Base-by-base conservation (phyloP, 2,329 filamentous ascomycete genomes). In the Ambrosiella xylebori region DNA sequence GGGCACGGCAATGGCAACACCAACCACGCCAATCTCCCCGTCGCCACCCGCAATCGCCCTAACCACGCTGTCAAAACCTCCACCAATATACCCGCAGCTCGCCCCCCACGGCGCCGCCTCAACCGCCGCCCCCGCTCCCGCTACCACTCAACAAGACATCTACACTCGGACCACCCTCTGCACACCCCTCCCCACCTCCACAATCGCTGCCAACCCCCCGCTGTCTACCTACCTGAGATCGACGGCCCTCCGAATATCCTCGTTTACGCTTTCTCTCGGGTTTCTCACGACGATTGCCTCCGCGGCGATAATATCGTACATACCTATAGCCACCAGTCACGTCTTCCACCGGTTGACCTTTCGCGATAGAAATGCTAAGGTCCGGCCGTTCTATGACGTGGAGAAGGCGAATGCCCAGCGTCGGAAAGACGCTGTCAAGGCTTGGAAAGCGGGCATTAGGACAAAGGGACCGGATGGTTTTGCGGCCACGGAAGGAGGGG, bases 211-310 rank as follows among this genome's bases (percentile, higher is more conserved):
- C 7, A 47, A 47, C 11, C 44, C 19, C 11, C n/a, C 44, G n/a
- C n/a, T 47, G 11, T 15, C 44, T 2, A n/a, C 54, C 15, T 74
- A 80, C 38, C 38, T 88, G 0, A 84, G 90, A 63, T 86, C 80
- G 65, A 68, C 76, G 37, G 71, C 76, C 13, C 85, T 93, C 61
- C 77, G 83, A 8, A 63, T 78, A 1, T 77, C 82, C 0, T 88
- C 88, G 0, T 85, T 86, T 60, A 76, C 89, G 41, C 73, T 95
- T 0, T 94, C 88, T 44, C 73, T 94, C 0, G 76, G 76, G 0
- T 95, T 96, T 64, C 76, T 96, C 0, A 73, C 78, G 0, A 77
- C 85, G 13, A 86, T 96, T 62, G 83, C 95, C 0, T 65, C 86
- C 0, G 88, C 88, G 0, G 80, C 88, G 0, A 69, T 87, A 1